These are phyloP conservation scores for Paratinospora sagittata DNA, from an alignment of 164 flowering plant genomes.

Conservation along the genomic window DNA sequence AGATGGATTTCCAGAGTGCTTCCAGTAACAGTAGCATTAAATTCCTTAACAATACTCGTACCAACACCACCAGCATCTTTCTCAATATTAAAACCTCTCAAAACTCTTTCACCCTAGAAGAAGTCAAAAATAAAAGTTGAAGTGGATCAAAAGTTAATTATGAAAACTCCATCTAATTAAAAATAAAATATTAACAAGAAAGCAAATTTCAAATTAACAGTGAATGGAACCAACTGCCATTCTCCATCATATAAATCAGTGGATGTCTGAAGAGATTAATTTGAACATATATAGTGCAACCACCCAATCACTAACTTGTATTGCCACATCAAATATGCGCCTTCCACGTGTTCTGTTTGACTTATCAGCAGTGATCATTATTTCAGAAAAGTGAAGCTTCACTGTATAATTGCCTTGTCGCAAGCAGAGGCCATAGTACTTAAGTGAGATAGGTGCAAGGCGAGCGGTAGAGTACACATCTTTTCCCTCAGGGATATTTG, in stretches of 20 bases:
- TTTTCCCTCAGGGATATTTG: constrained; percentile 18
- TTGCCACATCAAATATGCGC: constrained; percentile 34
- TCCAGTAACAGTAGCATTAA: constrained; percentile 33
- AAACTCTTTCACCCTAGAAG: constrained; percentile 27
- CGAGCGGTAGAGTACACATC: constrained; percentile 35
- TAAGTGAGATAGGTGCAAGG: constrained; percentile 33
- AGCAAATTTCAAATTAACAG: background rate
- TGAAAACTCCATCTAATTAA: background rate
- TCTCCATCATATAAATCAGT: background rate
- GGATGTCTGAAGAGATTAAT: background rate
- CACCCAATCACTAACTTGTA: constrained; percentile 26
- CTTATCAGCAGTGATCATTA: constrained; percentile 15
- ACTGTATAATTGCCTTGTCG: constrained; percentile 32
- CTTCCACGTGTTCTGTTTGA: constrained; percentile 23
- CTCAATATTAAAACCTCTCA: constrained; percentile 42
- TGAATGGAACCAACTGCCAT: background rate
- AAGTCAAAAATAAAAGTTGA: background rate
- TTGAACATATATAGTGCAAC: background rate
- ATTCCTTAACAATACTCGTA: constrained; percentile 21
- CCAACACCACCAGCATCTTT: constrained; percentile 34
- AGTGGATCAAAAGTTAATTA: background rate
- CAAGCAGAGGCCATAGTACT: constrained; percentile 34
- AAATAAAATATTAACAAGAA: background rate
- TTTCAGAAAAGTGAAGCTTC: constrained; percentile 39
- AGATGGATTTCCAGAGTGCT: constrained; percentile 66